Evolutionary conservation across 768 basidiomycete species (phyloP).

Genomic region (Chlorophyllum brunneum): DNA sequence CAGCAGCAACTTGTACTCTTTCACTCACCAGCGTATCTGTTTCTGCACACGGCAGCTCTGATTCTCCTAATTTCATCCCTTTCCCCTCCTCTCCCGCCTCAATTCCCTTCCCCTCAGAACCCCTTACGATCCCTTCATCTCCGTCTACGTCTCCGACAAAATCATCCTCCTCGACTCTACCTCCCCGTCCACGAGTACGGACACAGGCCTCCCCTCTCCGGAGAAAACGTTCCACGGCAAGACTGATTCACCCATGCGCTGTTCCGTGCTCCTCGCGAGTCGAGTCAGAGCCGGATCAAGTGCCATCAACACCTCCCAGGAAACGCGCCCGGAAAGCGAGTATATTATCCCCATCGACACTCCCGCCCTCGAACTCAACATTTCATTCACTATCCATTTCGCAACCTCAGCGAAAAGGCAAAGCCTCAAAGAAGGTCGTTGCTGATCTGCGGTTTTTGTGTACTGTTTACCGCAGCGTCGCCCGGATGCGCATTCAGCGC

Average conservation of each 20-base stretch:
- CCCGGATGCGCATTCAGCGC: neutral
- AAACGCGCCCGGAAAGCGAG: conserved; percentile 10
- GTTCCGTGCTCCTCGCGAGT: conserved; percentile 8
- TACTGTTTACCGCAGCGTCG: conserved; percentile 9
- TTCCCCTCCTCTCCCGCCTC: conserved; percentile 2
- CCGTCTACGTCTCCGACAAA: neutral
- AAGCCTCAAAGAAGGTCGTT: neutral
- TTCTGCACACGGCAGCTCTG: neutral
- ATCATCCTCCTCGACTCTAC: neutral
- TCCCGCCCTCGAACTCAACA: neutral
- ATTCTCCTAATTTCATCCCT: neutral
- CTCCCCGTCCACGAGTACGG: conserved; percentile 1
- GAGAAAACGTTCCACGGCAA: neutral
- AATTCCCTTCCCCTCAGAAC: conserved; percentile 2
- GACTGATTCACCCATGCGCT: neutral
- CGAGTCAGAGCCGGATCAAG: conserved; percentile 4
- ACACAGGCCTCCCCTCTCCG: conserved; percentile 3
- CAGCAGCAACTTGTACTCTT: conserved; percentile 9
- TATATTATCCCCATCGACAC: neutral
- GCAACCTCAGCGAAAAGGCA: neutral
- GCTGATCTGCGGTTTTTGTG: conserved; percentile 8
- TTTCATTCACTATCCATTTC: neutral
- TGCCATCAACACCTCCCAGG: conserved; percentile 3
- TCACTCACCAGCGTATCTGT: conserved; percentile 8
- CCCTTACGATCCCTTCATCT: neutral